Evolutionary conservation across 257 asterid species (phyloP), one percentile per base, ranked within the genome.

Genomic region (Perilla frutescens): DNA sequence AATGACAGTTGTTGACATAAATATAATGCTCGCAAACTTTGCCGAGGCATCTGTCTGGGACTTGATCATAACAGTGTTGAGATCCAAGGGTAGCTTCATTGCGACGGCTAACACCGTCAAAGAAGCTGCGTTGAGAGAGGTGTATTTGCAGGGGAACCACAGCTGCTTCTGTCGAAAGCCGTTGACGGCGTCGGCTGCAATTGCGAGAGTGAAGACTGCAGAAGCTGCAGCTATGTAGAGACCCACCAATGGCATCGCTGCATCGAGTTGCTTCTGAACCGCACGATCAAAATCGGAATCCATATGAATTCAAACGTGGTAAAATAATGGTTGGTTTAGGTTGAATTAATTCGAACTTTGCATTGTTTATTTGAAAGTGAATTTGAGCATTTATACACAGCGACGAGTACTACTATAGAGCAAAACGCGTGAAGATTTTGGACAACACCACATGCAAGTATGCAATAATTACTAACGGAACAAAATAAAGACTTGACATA

Each of bases 61-160:
- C 6, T 60, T 4, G 32, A 71, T 3, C 76, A 76, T 66, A 4
- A 13, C 44, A 54, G 75, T 66, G 1, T 60, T 61, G 29, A 80
- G 84, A 13, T 81, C 84, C 34, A 72, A 6, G 0, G 84, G 76
- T 1, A 77, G 70, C 74, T 81, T 76, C 73, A 76, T 48, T 8
- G 76, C 74, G 47, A 77, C 80, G 14, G 79, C 70, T 13, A 81
- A 50, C 13, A 81, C 36, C 1, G 85, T 69, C 56, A 81, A 58
- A 3, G 77, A 81, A 47, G 51, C 36, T 5, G 82, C 77, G 9
- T 77, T 77, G 37, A 81, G 71, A 48, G 80, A 68, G 54, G 70
- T 69, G 36, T 68, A 69, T 51, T 73, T 81, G 11, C 77, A 72
- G 7, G 85, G 85, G 31, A 81, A 73, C 85, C 85, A 81, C 2